phyloP scores from a whole-genome alignment of 73 alveolate genomes.

The Tetrahymena borealis region DNA sequence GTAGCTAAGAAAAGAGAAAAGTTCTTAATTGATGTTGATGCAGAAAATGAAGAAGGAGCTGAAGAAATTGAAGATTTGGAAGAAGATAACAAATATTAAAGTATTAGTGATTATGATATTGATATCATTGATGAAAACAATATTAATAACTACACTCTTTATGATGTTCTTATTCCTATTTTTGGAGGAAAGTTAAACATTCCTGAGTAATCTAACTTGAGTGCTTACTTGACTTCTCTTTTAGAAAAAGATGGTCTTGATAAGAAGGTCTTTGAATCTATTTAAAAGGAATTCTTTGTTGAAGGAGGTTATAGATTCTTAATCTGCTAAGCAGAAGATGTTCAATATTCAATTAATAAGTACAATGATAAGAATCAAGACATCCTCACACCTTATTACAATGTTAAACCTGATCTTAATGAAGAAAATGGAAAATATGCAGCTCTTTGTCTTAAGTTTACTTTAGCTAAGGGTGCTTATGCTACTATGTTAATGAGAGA shows the following conservation, averaged over 20 bases:
- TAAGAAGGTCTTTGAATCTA: slow-evolving; percentile 63
- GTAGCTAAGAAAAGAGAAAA: slow-evolving; percentile 69
- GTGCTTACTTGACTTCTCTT: slow-evolving; percentile 51
- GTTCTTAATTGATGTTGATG: slow-evolving; percentile 56
- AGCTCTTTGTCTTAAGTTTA: slow-evolving; percentile 77
- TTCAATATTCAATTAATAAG: slow-evolving; percentile 70
- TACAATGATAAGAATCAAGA: slow-evolving; percentile 80
- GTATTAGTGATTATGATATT: slow-evolving; percentile 43
- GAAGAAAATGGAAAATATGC: slow-evolving; percentile 55
- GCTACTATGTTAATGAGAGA: slow-evolving; percentile 98
- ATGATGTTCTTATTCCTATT: slow-evolving; percentile 90
- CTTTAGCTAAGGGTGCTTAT: slow-evolving; percentile 86
- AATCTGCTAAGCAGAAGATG: slow-evolving; percentile 51
- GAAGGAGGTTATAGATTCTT: slow-evolving; percentile 91
- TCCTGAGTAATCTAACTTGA: slow-evolving; percentile 70
- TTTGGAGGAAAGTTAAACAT: slow-evolving; percentile 77
- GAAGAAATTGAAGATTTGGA: slow-evolving; percentile 59
- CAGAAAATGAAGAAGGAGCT: slow-evolving; percentile 41
- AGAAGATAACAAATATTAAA: slow-evolving; percentile 26
- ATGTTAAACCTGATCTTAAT: slow-evolving; percentile 23
- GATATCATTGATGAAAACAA: slow-evolving; percentile 69
- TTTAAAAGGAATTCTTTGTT: slow-evolving; percentile 59
- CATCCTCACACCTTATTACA: slow-evolving; percentile 70
- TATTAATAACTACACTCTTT: slow-evolving; percentile 57
- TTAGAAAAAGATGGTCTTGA: slow-evolving; percentile 83